Evolutionary conservation across 192 early-diverging fungal genomes (phyloP), one percentile per base, ranked within the genome.

Genomic region (Linnemannia zychae): DNA sequence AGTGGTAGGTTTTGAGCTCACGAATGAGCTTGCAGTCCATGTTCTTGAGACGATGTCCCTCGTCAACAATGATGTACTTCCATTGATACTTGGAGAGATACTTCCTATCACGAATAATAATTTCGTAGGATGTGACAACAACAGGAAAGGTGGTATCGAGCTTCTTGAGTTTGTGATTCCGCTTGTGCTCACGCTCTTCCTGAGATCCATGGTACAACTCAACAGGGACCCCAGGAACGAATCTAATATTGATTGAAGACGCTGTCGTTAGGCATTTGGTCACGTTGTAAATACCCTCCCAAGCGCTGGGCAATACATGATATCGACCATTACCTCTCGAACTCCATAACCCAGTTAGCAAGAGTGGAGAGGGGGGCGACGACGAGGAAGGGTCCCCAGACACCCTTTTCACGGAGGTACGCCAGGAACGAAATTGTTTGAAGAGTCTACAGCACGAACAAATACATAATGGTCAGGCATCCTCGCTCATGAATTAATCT

Each of bases 1-100:
- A 93, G 52, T 93, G 90, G 88, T 96, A 96, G 1, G 88, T 86
- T 76, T 98, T 98, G 38, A 99, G 90, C 65, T 98, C 97, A 11
- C 91, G 89, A 50, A 98, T 92, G 60, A 98, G 88, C 79, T 94
- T 94, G 88, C 97, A 98, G 77, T 98, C 94, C 87, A 97, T 88
- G 89, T 99, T 99, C 82, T 99, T 99, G 89, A 99, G 91, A 53
- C 97, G 93, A 86, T 99, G 98, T 11, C 96, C 98, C 89, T 99
- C 98, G 75, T 99, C 98, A 38, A 99, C 92, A 40, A 99, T 93
- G 44, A 99, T 93, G 71, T 95, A 98, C 79, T 97, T 94, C 96
- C 97, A 99, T 9, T 90, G 88, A 34, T 95, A 92, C 66, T 85
- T 82, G 74, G 93, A 91, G 71, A 97, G 86, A 44, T 91, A 94